Conservation (phyloP, 306 rosid species). For the Ormosia semicastrata region DNA sequence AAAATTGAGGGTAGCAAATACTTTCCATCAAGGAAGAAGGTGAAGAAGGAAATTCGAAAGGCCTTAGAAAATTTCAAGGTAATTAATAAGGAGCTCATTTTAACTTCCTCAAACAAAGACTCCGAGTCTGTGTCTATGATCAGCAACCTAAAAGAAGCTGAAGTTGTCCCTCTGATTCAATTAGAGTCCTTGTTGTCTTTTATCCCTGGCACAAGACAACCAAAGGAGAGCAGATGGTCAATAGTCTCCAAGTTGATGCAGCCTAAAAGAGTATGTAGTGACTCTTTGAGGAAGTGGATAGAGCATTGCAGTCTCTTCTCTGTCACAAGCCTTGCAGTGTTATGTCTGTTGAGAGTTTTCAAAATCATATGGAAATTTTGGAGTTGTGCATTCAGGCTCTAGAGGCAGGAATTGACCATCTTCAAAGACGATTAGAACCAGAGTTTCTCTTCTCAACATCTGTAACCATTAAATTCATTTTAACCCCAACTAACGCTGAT, state of each 20-base stretch:
- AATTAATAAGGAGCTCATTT: not conserved
- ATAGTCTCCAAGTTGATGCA: conserved; percentile 12
- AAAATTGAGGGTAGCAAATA: not conserved
- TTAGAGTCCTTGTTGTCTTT: conserved; percentile 14
- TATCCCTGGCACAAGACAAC: not conserved
- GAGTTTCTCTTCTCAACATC: conserved; percentile 21
- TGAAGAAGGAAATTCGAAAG: conserved; percentile 6
- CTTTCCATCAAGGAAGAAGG: conserved; percentile 14
- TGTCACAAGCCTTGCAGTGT: not conserved
- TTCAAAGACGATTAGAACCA: conserved; percentile 5
- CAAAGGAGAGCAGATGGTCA: conserved; percentile 22
- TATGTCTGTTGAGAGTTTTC: not conserved
- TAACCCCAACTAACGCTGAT: not conserved
- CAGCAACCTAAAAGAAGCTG: conserved; percentile 11
- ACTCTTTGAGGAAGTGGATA: conserved; percentile 23
- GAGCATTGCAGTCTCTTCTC: not conserved
- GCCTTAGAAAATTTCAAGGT: not conserved
- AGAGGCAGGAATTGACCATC: conserved; percentile 11
- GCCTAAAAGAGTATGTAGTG: conserved; percentile 9
- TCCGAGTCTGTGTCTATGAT: not conserved
- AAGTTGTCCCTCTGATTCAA: not conserved
- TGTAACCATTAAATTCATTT: conserved; percentile 17
- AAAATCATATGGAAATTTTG: conserved; percentile 17
- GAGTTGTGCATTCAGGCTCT: not conserved
- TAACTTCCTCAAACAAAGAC: not conserved